Conservation (phyloP, 139 green algal species). For the Closterium sp. region DNA sequence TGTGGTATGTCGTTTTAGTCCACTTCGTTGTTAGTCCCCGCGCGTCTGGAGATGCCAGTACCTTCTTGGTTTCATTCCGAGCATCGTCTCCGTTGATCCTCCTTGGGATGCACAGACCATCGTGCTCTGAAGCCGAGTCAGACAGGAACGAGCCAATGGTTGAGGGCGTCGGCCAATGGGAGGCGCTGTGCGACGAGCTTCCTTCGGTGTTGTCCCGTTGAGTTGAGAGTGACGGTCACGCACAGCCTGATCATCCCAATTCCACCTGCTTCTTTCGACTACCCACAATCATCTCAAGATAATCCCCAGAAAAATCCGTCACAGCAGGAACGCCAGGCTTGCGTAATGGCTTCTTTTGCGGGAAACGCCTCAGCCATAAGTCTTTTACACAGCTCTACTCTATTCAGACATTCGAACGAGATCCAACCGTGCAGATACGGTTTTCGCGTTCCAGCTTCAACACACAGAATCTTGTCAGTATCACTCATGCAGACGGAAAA, state of each 20-base stretch:
- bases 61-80: background rate
- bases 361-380: background rate
- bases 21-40: background rate
- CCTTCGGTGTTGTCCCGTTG: background rate
- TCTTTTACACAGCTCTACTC: background rate
- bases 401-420: background rate
- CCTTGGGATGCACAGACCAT: background rate
- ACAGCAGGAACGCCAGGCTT: background rate
- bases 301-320: too few species aligned
- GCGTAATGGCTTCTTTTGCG: background rate
- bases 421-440: background rate
- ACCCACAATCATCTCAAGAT: too few species aligned
- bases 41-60: background rate
- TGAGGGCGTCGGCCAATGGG: background rate
- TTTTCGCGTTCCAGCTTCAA: background rate
- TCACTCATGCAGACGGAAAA: background rate
- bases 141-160: background rate
- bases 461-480: background rate
- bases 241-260: too few species aligned
- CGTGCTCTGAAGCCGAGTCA: background rate
- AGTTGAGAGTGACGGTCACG: background rate
- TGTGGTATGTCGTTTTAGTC: background rate
- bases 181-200: background rate
- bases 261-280: too few species aligned
- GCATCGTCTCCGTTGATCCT: background rate